phyloP scores from a whole-genome alignment of 352 stramenopile genomes.

The Thraustochytrium striatum region DNA sequence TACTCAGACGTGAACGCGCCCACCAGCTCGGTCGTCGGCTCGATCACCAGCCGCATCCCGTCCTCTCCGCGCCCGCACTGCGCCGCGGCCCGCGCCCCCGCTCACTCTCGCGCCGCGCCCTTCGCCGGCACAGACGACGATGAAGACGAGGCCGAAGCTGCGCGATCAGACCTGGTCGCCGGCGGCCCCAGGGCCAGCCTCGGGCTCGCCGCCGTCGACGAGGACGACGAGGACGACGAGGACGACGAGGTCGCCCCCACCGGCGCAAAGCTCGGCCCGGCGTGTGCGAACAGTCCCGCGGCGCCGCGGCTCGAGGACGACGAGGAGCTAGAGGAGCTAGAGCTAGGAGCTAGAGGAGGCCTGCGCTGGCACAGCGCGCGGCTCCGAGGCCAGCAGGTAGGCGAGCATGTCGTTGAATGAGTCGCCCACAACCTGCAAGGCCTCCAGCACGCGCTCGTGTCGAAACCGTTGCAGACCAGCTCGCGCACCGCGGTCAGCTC shows the following conservation, averaged over 20 bases:
- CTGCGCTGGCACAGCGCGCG: no score
- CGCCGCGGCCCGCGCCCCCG: no score
- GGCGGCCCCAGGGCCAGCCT: no score
- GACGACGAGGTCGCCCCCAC: neutral
- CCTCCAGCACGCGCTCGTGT: neutral
- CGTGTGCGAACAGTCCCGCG: no score
- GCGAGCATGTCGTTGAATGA: neutral
- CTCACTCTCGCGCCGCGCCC: no score
- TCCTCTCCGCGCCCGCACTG: neutral
- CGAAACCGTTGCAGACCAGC: neutral
- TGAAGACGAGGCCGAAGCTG: no score
- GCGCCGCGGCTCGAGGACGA: no score
- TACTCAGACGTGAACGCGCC: neutral
- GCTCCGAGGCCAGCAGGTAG: neutral
- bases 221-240: neutral
- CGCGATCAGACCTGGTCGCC: no score
- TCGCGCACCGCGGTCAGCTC: neutral
- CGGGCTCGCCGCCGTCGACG: no score
- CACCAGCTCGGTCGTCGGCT: neutral
- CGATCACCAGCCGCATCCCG: constrained; percentile 22
- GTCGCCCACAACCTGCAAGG: neutral
- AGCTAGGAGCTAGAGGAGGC: no score
- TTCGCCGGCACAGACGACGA: no score
- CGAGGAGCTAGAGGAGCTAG: no score
- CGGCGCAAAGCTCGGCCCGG: neutral